Conservation (phyloP, 139 green algal genomes). For the Zygnema circumcarinatum region DNA sequence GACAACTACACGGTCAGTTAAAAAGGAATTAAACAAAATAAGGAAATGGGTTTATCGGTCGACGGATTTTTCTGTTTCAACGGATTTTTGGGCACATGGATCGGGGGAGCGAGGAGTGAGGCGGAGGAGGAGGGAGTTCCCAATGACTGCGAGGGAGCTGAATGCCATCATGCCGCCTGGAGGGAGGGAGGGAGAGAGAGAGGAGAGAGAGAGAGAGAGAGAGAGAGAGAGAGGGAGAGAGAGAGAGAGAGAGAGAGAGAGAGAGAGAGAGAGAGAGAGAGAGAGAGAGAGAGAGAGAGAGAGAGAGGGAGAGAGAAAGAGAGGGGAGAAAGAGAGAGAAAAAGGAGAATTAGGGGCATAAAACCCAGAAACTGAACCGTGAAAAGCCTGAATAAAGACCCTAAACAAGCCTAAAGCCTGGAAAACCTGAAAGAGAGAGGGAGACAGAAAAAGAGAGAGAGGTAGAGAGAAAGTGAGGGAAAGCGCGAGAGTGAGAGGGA, state of each 20-base stretch:
- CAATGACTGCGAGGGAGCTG: conserved; percentile 84
- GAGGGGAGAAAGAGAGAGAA: neutral
- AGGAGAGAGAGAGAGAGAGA: conserved; percentile 7
- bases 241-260: neutral
- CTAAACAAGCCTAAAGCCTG: no score
- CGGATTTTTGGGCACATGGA: conserved; percentile 4
- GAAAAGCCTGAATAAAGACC: no score
- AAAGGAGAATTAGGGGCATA: neutral
- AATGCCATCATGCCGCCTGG: conserved; percentile 88
- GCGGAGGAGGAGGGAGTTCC: conserved; percentile 82
- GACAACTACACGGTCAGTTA: neutral
- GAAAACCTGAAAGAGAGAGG: no score
- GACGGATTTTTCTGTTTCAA: neutral
- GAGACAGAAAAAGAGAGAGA: no score
- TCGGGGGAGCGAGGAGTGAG: no score
- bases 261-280: no score
- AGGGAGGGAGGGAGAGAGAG: neutral
- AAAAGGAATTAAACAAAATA: conserved; percentile 3
- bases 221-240: neutral
- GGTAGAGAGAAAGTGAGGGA: no score
- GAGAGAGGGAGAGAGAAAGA: neutral
- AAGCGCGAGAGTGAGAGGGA: no score
- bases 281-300: neutral
- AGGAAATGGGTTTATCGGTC: neutral
- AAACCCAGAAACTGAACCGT: no score